phyloP scores from a whole-genome alignment of 805 yeast species.

The Ascoidea rubescens region DNA sequence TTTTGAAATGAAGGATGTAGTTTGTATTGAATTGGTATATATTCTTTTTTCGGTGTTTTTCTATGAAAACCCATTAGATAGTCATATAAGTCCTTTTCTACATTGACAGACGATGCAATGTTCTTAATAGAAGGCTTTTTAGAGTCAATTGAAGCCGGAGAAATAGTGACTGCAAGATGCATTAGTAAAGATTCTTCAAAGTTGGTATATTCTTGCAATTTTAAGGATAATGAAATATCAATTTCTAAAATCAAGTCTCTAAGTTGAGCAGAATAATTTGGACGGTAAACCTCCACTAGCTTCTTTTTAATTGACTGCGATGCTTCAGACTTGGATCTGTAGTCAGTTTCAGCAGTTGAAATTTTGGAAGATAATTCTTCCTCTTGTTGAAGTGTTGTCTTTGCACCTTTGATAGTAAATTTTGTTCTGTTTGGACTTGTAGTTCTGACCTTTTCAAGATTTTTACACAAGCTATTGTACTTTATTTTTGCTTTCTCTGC shows the following conservation, averaged over 20 bases:
- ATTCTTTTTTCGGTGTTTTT: conserved; percentile 23
- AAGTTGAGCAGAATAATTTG: conserved; percentile 55
- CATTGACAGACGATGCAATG: conserved; percentile 65
- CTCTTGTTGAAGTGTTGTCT: conserved; percentile 72
- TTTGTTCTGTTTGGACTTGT: conserved; percentile 62
- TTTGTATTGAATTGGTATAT: conserved; percentile 57
- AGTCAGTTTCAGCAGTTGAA: conserved; percentile 75
- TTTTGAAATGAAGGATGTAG: conserved; percentile 51
- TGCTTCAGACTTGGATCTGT: conserved; percentile 57
- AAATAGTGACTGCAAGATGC: conserved; percentile 71
- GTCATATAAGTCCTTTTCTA: conserved; percentile 68
- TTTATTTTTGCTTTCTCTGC: conserved; percentile 82
- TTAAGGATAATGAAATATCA: conserved; percentile 82
- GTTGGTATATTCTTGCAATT: conserved; percentile 78
- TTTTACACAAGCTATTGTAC: conserved; percentile 72
- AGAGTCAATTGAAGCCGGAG: conserved; percentile 49
- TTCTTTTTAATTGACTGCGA: conserved; percentile 67
- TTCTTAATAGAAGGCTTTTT: conserved; percentile 56
- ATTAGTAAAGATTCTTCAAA: conserved; percentile 73
- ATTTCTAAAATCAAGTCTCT: conserved; percentile 72
- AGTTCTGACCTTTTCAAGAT: conserved; percentile 66
- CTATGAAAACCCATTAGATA: conserved; percentile 39
- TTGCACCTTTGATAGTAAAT: conserved; percentile 66
- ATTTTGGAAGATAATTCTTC: conserved; percentile 77
- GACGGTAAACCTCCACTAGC: conserved; percentile 61